Conservation (phyloP, 208 protist genomes). For the Phytomonas serpens region DNA sequence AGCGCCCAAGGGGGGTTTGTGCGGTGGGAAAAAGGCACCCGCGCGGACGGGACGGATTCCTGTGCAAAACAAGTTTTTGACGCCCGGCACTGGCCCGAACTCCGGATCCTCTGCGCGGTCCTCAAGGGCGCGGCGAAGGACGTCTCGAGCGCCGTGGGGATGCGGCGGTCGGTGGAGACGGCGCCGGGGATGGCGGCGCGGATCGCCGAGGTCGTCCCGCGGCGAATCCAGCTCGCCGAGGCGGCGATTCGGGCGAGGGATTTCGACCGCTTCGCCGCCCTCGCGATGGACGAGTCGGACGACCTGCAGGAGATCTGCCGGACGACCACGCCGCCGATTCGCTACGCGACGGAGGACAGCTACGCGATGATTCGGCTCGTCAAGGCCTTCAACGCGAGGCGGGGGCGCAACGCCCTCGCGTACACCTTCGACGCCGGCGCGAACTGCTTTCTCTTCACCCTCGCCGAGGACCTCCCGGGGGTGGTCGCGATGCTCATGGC, state of each 20-base stretch:
- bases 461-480: conserved; percentile 76
- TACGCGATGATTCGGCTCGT: conserved; percentile 94
- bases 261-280: conserved; percentile 93
- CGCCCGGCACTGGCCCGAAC: conserved; percentile 92
- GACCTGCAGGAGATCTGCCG: conserved; percentile 97
- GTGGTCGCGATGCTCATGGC: conserved; percentile 81
- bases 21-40: conserved; percentile 93
- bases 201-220: conserved; percentile 75
- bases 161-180: conserved; percentile 94
- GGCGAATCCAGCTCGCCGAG: conserved; percentile 89
- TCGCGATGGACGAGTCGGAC: conserved; percentile 95
- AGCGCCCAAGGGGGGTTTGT: conserved; percentile 98
- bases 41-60: conserved; percentile 79
- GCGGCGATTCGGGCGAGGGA: conserved; percentile 89
- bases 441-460: conserved; percentile 97
- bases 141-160: conserved; percentile 93
- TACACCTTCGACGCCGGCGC: conserved; percentile 99
- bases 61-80: conserved; percentile 88
- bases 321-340: conserved; percentile 96
- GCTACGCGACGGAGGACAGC: conserved; percentile 97
- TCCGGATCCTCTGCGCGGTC: conserved; percentile 89
- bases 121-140: conserved; percentile 93
- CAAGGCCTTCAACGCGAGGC: conserved; percentile 84
- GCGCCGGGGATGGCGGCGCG: conserved; percentile 85
- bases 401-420: conserved; percentile 68